Evolutionary conservation across 2,329 filamentous ascomycete genomes (phyloP).

Genomic region (Biscogniauxia sp.): DNA sequence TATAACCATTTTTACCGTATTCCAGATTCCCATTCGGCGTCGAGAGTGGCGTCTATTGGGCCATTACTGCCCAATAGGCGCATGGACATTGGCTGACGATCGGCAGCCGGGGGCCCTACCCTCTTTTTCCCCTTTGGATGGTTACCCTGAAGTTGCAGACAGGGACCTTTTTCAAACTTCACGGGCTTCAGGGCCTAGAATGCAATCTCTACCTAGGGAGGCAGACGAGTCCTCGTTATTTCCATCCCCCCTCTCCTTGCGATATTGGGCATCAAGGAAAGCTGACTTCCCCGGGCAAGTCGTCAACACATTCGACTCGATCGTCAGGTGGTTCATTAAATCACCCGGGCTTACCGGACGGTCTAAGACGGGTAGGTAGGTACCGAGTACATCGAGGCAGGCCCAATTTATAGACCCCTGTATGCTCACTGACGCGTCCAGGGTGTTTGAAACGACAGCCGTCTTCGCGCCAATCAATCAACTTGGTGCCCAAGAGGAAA

Average conservation of each 20-base stretch:
- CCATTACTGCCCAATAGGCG: slow-evolving; percentile 15
- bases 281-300: not conserved
- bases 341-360: not conserved
- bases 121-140: not conserved
- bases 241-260: slow-evolving; percentile 1
- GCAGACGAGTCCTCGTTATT: not conserved
- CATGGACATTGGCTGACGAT: slow-evolving; percentile 4
- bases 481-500: slow-evolving; percentile 15
- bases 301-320: slow-evolving; percentile 1
- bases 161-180: not conserved
- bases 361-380: not conserved
- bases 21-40: slow-evolving; percentile 4
- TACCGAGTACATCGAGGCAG: not conserved
- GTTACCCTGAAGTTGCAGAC: not conserved
- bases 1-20: not conserved
- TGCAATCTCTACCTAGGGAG: not conserved
- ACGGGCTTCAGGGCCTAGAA: slow-evolving; percentile 4
- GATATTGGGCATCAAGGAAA: slow-evolving; percentile 20
- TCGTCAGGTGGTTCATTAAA: not conserved
- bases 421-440: not conserved
- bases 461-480: slow-evolving; percentile 8
- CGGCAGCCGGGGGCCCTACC: not conserved
- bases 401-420: not conserved
- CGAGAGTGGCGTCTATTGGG: slow-evolving; percentile 12
- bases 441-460: slow-evolving; percentile 4